Percentiles rank a stretch among this genome's conserved stretches.
Conservation (phyloP, 495 filamentous ascomycete genomes). For the Mytilinidion resinicola region DNA sequence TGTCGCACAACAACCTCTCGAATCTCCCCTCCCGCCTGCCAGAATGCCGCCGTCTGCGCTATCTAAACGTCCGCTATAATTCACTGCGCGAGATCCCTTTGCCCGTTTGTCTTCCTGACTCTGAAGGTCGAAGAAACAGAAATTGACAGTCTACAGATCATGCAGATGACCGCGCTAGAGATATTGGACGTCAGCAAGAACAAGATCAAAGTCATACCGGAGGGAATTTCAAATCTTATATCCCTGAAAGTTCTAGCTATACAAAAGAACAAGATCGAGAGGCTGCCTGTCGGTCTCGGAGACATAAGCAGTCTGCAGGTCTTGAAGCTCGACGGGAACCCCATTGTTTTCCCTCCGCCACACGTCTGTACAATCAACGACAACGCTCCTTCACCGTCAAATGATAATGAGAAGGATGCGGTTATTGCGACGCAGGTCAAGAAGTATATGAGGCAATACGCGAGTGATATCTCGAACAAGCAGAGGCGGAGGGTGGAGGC, state of each 20-base stretch:
- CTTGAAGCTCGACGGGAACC: constrained; percentile 82
- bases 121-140: neutral
- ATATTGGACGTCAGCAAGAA: constrained; percentile 89
- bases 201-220: constrained; percentile 67
- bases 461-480: constrained; percentile 31
- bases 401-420: constrained; percentile 59
- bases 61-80: constrained; percentile 91
- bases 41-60: constrained; percentile 81
- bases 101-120: constrained; percentile 53
- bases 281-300: constrained; percentile 73
- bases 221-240: constrained; percentile 68
- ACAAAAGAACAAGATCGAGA: constrained; percentile 76
- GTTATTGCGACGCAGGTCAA: constrained; percentile 68
- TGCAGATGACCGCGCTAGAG: constrained; percentile 77
- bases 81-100: constrained; percentile 80
- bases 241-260: constrained; percentile 46
- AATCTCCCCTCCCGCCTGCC: constrained; percentile 73
- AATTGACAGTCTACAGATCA: constrained; percentile 46
- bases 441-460: constrained; percentile 57
- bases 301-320: constrained; percentile 85
- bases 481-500: constrained; percentile 46
- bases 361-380: constrained; percentile 48
- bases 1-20: constrained; percentile 81
- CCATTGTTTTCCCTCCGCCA: constrained; percentile 61
- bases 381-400: constrained; percentile 41